Percentiles rank a stretch among this genome's conserved stretches.
Evolutionary conservation across 805 yeast species (phyloP).

Genomic region (Candida chauliodis): DNA sequence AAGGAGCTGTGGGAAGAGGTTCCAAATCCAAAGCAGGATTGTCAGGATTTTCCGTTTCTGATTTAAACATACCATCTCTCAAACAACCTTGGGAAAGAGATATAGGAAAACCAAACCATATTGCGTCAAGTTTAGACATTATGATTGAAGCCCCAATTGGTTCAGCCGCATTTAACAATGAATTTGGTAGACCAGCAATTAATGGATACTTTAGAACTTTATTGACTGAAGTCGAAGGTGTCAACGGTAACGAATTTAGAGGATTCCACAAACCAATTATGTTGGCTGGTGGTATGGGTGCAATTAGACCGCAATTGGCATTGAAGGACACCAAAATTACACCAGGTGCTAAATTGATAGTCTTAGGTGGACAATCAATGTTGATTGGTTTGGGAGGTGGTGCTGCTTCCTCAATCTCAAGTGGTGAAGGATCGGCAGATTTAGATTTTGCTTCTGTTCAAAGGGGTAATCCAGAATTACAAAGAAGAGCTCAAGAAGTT

Average conservation of each 20-base stretch:
- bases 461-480: slow-evolving; percentile 99
- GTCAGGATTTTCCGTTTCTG: slow-evolving; percentile 89
- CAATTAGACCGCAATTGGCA: slow-evolving; percentile 90
- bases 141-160: slow-evolving; percentile 98
- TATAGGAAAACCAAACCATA: slow-evolving; percentile 88
- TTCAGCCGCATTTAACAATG: slow-evolving; percentile 96
- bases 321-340: slow-evolving; percentile 83
- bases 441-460: slow-evolving; percentile 98
- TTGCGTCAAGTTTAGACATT: slow-evolving; percentile 88
- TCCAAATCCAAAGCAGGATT: slow-evolving; percentile 96
- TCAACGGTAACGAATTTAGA: slow-evolving; percentile 70
- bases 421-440: slow-evolving; percentile 94
- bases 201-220: slow-evolving; percentile 95
- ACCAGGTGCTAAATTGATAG: slow-evolving; percentile 88
- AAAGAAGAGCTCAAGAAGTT: slow-evolving; percentile 98
- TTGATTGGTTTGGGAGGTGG: slow-evolving; percentile 99
- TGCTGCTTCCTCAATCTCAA: slow-evolving; percentile 96
- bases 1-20: slow-evolving; percentile 99
- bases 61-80: slow-evolving; percentile 78
- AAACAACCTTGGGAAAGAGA: slow-evolving; percentile 94
- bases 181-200: slow-evolving; percentile 97
- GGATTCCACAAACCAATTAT: slow-evolving; percentile 99
- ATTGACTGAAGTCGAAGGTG: slow-evolving; percentile 69
- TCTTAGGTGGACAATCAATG: slow-evolving; percentile 97
- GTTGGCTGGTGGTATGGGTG: slow-evolving; percentile 99